Conservation (phyloP, 1,284 basidiomycete species). For the Fomitopsis palustris region DNA sequence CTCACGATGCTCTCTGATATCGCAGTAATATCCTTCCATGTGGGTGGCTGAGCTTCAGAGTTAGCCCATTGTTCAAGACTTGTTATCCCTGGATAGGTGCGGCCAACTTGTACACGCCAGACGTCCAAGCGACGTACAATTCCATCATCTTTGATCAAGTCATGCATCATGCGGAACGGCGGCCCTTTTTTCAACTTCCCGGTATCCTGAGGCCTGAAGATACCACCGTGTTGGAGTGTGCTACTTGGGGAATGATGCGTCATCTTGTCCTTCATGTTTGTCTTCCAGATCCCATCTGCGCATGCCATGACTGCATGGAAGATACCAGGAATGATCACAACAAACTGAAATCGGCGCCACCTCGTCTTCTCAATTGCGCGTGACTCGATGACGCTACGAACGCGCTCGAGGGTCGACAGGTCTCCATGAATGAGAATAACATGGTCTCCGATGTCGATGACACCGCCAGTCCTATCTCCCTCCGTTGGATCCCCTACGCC, state of each 20-base stretch:
- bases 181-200: conserved; percentile 27
- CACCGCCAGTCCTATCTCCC: background rate
- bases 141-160: conserved; percentile 28
- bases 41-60: background rate
- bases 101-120: background rate
- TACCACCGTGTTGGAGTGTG: no score
- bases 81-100: background rate
- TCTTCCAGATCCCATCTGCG: conserved; percentile 32
- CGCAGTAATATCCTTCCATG: background rate
- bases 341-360: conserved; percentile 11
- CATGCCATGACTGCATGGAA: conserved; percentile 39
- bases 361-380: conserved; percentile 5
- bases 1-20: background rate
- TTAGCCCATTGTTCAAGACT: background rate
- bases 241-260: no score
- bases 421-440: conserved; percentile 26
- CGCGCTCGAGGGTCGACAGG: conserved; percentile 19
- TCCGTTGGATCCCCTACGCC: conserved; percentile 16
- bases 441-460: conserved; percentile 14
- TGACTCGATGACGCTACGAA: conserved; percentile 7
- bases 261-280: conserved; percentile 3
- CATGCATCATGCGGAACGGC: conserved; percentile 33
- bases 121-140: conserved; percentile 15
- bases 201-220: conserved; percentile 21
- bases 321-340: conserved; percentile 30